A percentile compares a stretch with the other conserved stretches of the same genome.
These are phyloP conservation scores for Perkinsus olseni DNA, from an alignment of 169 alveolate species.

Conservation along the genomic window DNA sequence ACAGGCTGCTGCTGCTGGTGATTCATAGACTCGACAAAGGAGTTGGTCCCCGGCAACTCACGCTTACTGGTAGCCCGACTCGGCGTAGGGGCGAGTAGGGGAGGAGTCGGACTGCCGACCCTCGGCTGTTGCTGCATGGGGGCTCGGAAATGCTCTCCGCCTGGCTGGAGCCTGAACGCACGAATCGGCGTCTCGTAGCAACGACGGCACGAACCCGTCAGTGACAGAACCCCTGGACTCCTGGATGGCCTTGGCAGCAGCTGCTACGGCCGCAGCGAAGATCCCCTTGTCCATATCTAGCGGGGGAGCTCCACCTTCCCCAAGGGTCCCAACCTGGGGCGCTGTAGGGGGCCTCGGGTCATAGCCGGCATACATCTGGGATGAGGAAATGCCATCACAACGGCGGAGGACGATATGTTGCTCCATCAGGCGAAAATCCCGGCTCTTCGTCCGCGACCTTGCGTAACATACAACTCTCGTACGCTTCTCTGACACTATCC, in stretches of 20 bases:
- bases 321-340: too few species aligned
- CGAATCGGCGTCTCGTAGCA: neutral
- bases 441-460: too few species aligned
- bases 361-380: neutral
- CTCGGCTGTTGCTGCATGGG: neutral
- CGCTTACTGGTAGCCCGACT: neutral
- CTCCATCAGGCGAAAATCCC: neutral
- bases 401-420: neutral
- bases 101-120: neutral
- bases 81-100: neutral
- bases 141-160: neutral
- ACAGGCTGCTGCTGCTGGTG: neutral
- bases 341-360: neutral
- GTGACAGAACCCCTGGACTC: neutral
- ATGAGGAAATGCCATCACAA: neutral
- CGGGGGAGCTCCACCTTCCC: too few species aligned
- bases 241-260: neutral
- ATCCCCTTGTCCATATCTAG: neutral
- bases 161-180: neutral
- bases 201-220: neutral
- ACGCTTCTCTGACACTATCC: too few species aligned
- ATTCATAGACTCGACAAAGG: neutral
- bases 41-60: neutral
- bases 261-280: neutral
- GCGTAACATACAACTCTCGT: too few species aligned